phyloP scores from a whole-genome alignment of 2,329 filamentous ascomycete genomes.

The Trichophyton equinum region DNA sequence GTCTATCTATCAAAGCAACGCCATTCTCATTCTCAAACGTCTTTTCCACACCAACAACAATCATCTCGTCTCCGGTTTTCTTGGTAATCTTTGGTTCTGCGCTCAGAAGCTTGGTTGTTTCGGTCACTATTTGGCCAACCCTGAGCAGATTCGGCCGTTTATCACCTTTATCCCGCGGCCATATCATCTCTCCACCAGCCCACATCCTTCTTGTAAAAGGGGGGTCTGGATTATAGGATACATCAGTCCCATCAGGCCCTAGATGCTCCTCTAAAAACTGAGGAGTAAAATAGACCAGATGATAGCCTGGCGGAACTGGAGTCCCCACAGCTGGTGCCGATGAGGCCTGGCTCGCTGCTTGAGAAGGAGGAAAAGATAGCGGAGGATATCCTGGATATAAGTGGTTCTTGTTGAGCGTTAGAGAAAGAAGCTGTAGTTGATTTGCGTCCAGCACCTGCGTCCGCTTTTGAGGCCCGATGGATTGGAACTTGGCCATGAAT shows the following conservation, averaged over 20 bases:
- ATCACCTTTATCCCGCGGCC: constrained; percentile 28
- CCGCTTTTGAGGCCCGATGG: constrained; percentile 31
- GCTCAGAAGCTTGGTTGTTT: constrained; percentile 44
- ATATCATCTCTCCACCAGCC: constrained; percentile 50
- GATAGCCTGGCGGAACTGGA: constrained; percentile 46
- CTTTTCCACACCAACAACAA: constrained; percentile 53
- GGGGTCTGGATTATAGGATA: constrained; percentile 44
- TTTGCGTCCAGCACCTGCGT: constrained; percentile 48
- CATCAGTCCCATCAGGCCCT: constrained; percentile 49
- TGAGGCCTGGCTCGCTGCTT: constrained; percentile 17
- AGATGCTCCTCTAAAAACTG: constrained; percentile 42
- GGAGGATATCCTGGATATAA: constrained; percentile 31
- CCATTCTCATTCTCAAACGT: constrained; percentile 42
- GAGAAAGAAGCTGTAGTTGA: constrained; percentile 49
- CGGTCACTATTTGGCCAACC: constrained; percentile 45
- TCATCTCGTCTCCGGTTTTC: constrained; percentile 47
- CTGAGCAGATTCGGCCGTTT: constrained; percentile 32
- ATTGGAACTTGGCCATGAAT: constrained; percentile 34
- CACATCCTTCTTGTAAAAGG: constrained; percentile 56
- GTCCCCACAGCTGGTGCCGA: constrained; percentile 36
- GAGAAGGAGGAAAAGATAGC: constrained; percentile 20
- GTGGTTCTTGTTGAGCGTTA: constrained; percentile 43
- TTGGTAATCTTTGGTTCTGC: constrained; percentile 44
- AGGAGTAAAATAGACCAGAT: constrained; percentile 53
- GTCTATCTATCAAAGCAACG: constrained; percentile 42